Base-by-base conservation (phyloP, 1,284 basidiomycete genomes). In the Trametes pubescens region DNA sequence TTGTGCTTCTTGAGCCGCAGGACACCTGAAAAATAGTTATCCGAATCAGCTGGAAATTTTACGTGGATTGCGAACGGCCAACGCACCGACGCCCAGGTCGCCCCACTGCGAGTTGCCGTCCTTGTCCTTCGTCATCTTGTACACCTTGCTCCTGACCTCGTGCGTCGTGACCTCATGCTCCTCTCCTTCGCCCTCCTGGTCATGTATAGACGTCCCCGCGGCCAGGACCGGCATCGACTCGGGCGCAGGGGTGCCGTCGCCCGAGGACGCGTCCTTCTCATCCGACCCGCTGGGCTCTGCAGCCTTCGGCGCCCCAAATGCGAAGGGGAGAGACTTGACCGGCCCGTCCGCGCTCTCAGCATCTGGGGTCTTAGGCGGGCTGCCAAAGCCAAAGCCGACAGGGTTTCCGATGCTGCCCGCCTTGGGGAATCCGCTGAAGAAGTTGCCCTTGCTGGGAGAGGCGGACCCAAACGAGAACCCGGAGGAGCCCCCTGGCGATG, bases 121-220 rank as follows among this genome's bases (percentile, higher is more conserved):
- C 38, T 82, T 71, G 26, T 75, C 70, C 76, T 84, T 87, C 63
- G 76, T 80, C 72, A 93, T 75, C 71, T 82, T 85, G 71, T 81
- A 90, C 44, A 91, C 85, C 74, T 91, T 93, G 53, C 85, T 81
- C 71, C 84, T 86, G 57, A 85, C 79, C 56, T 84, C 81, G 73
- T 89, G 80, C 21, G 82, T 78, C 2, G 91, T 94, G 61, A 89
- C 87, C 74, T 96, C 94, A 48, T 90, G 82, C 75, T 96, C 91
- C 77, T 95, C 94, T 18, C 91, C 91, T 70, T 87, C 86, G n/a
- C 91, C 91, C 68, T 91, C 90, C 53, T 80, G 80, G 67, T 91
- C 90, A 67, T 88, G 85, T 32, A 78, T 77, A 38, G 72, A 74
- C 9, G 79, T 80, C 26, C 77, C 77, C 8, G 81, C 75, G 16